These are phyloP conservation scores for Geranium brycei DNA, from an alignment of 345 rosid species.

Conservation along the genomic window DNA sequence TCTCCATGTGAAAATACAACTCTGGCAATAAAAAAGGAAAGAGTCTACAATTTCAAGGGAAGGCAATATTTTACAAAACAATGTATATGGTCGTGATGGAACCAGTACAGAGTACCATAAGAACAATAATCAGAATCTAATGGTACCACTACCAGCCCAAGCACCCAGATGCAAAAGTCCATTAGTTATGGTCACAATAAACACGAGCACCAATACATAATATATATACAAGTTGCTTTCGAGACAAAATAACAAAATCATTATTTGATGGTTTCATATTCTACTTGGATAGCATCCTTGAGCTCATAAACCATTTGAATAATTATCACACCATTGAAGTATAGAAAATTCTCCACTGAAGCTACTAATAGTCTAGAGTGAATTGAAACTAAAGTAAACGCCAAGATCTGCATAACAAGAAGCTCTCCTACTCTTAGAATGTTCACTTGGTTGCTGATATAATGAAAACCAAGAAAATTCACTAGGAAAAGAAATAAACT, in stretches of 20 bases:
- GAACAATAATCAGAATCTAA: constrained; percentile 46
- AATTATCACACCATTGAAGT: constrained; percentile 18
- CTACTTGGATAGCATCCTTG: constrained; percentile 20
- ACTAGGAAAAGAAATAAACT: neutral
- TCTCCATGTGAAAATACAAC: constrained; percentile 42
- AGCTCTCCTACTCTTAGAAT: neutral
- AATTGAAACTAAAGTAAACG: neutral
- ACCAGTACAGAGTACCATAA: constrained; percentile 29
- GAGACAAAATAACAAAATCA: constrained; percentile 13
- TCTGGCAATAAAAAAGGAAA: constrained; percentile 20
- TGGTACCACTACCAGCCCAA: constrained; percentile 9
- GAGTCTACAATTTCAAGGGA: constrained; percentile 10
- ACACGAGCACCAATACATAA: constrained; percentile 13
- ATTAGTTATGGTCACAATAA: neutral
- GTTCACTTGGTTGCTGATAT: neutral
- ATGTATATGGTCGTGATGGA: constrained; percentile 32
- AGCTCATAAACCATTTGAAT: constrained; percentile 19
- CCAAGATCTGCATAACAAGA: neutral
- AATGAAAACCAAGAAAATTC: neutral
- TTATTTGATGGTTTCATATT: constrained; percentile 7
- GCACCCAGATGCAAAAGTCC: constrained; percentile 10
- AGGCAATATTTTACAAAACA: constrained; percentile 37
- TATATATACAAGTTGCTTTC: neutral
- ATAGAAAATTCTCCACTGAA: constrained; percentile 20
- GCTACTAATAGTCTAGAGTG: constrained; percentile 1